Evolutionary conservation across 2,329 filamentous ascomycete species (phyloP), one percentile per base, ranked within the genome.

Genomic region (Ascochyta lentis): DNA sequence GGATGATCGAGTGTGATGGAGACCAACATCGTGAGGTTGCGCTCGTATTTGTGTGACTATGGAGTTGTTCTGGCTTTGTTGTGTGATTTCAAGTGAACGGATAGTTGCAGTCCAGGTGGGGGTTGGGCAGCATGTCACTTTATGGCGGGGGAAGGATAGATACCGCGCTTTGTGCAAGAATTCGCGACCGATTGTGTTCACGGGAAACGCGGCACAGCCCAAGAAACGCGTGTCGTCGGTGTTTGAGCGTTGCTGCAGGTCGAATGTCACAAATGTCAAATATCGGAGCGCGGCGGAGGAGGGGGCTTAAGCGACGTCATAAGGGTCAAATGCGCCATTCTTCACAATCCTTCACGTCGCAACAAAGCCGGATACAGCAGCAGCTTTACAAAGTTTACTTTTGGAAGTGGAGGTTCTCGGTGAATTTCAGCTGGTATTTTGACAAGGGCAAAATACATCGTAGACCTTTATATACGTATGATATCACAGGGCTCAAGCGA

Each of bases 1-100:
- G 83, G 83, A 46, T 66, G 86, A 48, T 90, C 85, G 64, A 92
- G 83, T 42, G 81, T 78, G 67, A 92, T 86, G 57, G 84, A 82
- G 68, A 90, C 84, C 44, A 87, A 51, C 71, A 74, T 74, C 4
- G 40, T 62, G 52, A 42, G 33, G 43, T 47, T 40, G 35, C 23
- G n/a, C 33, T 51, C 41, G 49, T 38, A 34, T 38, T 45, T 49
- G 43, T 51, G 49, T 24, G 10, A 27, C 42, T 47, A 39, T 34
- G 34, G 31, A 38, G 44, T 23, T 40, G 47, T 45, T n/a, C 41
- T 40, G 37, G 42, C 31, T 40, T 54, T 46, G 50, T 48, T 37
- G 47, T 22, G 49, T 55, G 46, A 38, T 61, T 55, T 37, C 38
- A 56, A 35, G 61, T 64, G 49, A 62, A 58, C 24, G 59, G 46